Evolutionary conservation across 306 rosid genomes (phyloP).

Genomic region (Casuarina cunninghamiana): DNA sequence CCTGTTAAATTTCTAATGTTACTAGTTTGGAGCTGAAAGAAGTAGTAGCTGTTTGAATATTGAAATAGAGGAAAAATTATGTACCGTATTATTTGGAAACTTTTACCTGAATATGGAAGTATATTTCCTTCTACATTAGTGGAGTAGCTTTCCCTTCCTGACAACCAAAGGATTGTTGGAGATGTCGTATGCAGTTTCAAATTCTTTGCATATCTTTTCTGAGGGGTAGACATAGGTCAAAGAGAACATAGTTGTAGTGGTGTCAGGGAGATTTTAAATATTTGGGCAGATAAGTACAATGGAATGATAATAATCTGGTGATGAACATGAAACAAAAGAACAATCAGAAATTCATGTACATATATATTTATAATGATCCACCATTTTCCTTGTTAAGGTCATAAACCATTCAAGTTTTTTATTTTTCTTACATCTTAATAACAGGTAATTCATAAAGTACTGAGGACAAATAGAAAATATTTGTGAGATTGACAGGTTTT

Average conservation of each 20-base stretch:
- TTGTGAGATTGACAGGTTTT: background rate
- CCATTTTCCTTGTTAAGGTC: background rate
- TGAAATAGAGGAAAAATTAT: background rate
- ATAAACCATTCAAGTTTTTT: background rate
- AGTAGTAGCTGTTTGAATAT: background rate
- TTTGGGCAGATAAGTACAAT: background rate
- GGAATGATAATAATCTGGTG: background rate
- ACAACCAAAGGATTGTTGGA: background rate
- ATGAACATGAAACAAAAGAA: background rate
- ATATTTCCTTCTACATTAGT: background rate
- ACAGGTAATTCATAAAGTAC: background rate
- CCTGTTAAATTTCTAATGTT: background rate
- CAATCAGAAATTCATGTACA: background rate
- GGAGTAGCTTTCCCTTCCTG: background rate
- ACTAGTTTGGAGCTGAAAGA: background rate
- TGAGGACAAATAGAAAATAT: background rate
- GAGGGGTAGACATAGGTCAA: background rate
- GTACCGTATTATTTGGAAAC: background rate
- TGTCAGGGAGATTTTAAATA: background rate
- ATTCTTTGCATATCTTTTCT: background rate
- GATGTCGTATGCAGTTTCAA: background rate
- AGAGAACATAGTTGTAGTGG: background rate
- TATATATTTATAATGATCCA: background rate
- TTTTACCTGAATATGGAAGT: too few species aligned
- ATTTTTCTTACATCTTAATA: background rate